Base-by-base conservation (phyloP, 2,329 filamentous ascomycete genomes). In the Aspergillus hiratsukae region DNA sequence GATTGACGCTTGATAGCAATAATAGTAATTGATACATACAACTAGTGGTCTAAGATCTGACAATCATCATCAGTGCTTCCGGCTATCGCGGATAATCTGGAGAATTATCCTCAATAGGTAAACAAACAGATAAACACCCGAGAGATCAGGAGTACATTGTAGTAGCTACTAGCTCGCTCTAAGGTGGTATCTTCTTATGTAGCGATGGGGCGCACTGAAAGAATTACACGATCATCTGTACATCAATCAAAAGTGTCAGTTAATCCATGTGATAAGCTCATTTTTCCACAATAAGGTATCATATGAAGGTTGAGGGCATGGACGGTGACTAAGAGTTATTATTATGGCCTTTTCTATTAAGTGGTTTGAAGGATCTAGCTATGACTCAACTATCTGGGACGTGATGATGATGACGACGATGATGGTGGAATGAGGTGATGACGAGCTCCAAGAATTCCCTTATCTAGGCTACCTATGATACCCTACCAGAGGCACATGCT, bases 21-120 rank as follows among this genome's bases (percentile, higher is more conserved):
- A 37, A 37, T 17, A 17, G 17, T 37, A 17, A 5, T 8, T 7
- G 31, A 35, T 7, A 17, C 31, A 17, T 4, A 51, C 21, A 17
- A 29, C 11, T 23, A 23, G 41, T 23, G 41, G 41, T 45, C 41
- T 45, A n/a, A 19, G 19, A 19, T 45, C 41, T 45, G 21, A 23
- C 41, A 45, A 8, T 23, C n/a, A 45, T 21, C 41, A 45, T 45
- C 41, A 45, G 41, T 45, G 41, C 43, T 46, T 46, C 63, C 63
- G 64, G 64, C 62, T 64, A 66, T 64, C 64, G 64, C 64, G 64
- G 64, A 61, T 61, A 62, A 60, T 58, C 54, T 57, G 51, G 57
- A 58, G 58, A 61, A 57, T 53, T 40, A 29, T 60, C 50, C 49
- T 54, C 28, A 28, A 50, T 53, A 53, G 53, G 57, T 48, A 54